Percentiles rank a stretch among this genome's conserved stretches.
Conservation (phyloP, 106 monocot genomes). For the Agapanthus africanus region DNA sequence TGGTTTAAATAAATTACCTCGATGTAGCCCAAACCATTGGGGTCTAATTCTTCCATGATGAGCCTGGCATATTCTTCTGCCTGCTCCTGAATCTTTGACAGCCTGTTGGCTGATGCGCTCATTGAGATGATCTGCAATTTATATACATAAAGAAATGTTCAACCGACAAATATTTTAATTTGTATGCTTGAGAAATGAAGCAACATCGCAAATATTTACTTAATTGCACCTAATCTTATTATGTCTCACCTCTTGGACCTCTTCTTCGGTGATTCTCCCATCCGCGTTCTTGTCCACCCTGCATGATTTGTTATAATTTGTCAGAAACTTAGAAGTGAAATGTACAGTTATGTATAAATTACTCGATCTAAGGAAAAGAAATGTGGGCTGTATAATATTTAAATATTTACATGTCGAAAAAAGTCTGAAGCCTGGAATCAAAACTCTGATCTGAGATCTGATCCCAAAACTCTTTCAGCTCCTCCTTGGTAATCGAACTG, state of each 20-base stretch:
- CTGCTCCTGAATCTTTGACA: constrained; percentile 81
- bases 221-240: too few species aligned
- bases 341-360: neutral
- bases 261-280: constrained; percentile 69
- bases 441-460: constrained; percentile 89
- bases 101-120: constrained; percentile 91
- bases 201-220: neutral
- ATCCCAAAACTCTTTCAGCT: constrained; percentile 91
- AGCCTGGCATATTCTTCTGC: constrained; percentile 90
- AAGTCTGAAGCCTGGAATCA: constrained; percentile 81
- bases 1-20: constrained; percentile 36
- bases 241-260: constrained; percentile 66
- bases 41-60: constrained; percentile 97
- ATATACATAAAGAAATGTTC: too few species aligned
- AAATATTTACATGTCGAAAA: constrained; percentile 84
- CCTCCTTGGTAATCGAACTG: constrained; percentile 45
- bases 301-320: too few species aligned
- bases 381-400: neutral
- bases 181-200: too few species aligned
- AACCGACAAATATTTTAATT: too few species aligned
- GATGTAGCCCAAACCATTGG: constrained; percentile 74
- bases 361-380: neutral
- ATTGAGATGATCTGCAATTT: constrained; percentile 61
- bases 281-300: constrained; percentile 98
- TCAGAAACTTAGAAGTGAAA: too few species aligned